These are phyloP conservation scores for Camelina neglecta DNA, from an alignment of 345 rosid species.

Conservation along the genomic window DNA sequence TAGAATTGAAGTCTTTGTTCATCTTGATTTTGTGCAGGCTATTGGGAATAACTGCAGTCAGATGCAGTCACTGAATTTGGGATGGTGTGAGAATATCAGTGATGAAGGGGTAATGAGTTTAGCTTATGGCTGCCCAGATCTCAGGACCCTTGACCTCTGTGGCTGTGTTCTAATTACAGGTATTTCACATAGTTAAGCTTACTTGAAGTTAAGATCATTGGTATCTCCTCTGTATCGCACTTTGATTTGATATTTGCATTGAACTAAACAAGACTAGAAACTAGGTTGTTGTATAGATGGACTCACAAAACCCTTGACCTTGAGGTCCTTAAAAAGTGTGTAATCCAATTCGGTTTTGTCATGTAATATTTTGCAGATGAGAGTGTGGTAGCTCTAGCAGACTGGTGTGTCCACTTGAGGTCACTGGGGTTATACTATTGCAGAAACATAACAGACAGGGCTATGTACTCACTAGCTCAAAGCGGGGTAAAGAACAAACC, in stretches of 20 bases:
- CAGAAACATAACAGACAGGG: conserved; percentile 83
- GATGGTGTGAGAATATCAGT: conserved; percentile 94
- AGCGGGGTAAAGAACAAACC: conserved; percentile 73
- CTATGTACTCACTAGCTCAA: conserved; percentile 83
- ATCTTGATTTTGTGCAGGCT: conserved; percentile 56
- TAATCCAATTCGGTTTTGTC: not conserved
- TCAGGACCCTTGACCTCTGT: conserved; percentile 78
- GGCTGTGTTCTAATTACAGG: conserved; percentile 88
- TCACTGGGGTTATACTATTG: conserved; percentile 92
- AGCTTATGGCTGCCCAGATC: conserved; percentile 92
- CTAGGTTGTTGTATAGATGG: not conserved
- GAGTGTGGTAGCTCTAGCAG: conserved; percentile 88
- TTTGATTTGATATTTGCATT: not conserved
- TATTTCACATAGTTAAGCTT: conserved; percentile 32
- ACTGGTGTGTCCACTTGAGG: conserved; percentile 69
- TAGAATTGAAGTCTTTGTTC: not conserved
- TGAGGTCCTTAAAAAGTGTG: not conserved
- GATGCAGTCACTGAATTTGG: conserved; percentile 79
- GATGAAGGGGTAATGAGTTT: conserved; percentile 85
- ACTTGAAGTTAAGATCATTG: not conserved
- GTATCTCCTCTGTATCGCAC: not conserved
- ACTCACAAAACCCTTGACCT: not conserved
- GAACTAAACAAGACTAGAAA: not conserved
- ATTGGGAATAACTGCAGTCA: conserved; percentile 77
- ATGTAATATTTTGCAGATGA: conserved; percentile 57